Base-by-base conservation (phyloP, 2,329 filamentous ascomycete species). In the Nemania sp. region DNA sequence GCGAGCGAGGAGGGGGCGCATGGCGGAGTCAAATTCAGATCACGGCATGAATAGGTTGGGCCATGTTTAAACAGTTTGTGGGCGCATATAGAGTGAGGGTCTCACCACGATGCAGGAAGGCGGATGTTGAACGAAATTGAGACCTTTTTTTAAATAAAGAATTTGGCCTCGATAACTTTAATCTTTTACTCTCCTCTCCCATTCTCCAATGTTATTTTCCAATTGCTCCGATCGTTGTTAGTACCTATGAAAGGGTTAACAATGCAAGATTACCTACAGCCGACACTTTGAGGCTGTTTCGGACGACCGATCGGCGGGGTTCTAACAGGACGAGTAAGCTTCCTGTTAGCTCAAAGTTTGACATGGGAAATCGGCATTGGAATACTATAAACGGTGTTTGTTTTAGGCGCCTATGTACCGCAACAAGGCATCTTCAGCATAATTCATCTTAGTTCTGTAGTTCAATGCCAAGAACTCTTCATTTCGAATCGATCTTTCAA, bases 1-100 rank as follows among this genome's bases (percentile, higher is more conserved):
- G 73, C 71, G 71, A 74, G 71, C 69, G 71, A 68, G 71, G 58
- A 24, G 11, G 67, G 43, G 74, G 71, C 71, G 70, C 72, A 75
- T 54, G 45, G 59, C 38, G 57, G 60, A 56, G 29, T 67, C 51
- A 22, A 32, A 58, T 65, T 68, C 62, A 59, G 60, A 65, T 62
- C 56, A 67, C 55, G 63, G 55, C 51, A 69, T 58, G 45, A 60
- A 64, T 11, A 47, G 68, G 57, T 67, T 62, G 56, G 67, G 43
- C 35, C 63, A 65, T 62, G 5, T 52, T 58, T 24, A 41, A 35
- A 38, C 15, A 60, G 54, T 43, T 35, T 62, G 61, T 41, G 27
- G 68, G 55, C 58, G 70, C 67, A 72, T 72, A 71, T 74, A 73
- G 67, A 72, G 58, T 53, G 60, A 64, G 71, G 58, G 70, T 72